phyloP scores from a whole-genome alignment of 352 stramenopile genomes.

The Phytophthora pluvialis region DNA sequence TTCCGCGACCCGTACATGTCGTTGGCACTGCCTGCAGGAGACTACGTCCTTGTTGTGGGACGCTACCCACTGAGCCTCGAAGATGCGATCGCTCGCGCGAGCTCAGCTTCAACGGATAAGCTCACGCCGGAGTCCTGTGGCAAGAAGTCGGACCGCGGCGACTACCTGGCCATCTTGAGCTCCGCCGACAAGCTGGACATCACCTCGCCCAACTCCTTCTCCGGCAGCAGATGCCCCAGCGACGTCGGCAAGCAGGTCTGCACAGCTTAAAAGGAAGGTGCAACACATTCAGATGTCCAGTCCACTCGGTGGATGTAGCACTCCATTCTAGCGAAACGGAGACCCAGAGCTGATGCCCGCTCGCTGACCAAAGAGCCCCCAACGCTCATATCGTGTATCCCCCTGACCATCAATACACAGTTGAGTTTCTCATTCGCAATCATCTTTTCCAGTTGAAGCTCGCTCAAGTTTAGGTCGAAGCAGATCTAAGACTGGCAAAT shows the following conservation, averaged over 20 bases:
- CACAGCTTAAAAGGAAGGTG: conserved; percentile 6
- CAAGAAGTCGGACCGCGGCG: conserved; percentile 37
- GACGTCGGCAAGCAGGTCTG: conserved; percentile 32
- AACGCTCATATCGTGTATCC: conserved; percentile 26
- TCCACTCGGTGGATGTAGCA: conserved; percentile 22
- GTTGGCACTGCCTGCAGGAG: conserved; percentile 48
- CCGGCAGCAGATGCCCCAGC: conserved; percentile 43
- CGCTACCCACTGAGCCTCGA: conserved; percentile 69
- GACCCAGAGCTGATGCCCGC: conserved; percentile 12
- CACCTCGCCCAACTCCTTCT: conserved; percentile 53
- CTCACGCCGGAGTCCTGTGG: conserved; percentile 68
- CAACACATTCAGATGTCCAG: conserved; percentile 5
- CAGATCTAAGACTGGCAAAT: too few relatives aligned
- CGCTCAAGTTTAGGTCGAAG: too few relatives aligned
- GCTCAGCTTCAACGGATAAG: conserved; percentile 33
- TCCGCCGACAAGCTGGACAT: conserved; percentile 40
- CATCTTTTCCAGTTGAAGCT: neutral
- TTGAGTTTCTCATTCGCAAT: conserved; percentile 14
- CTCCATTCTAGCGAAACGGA: conserved; percentile 24
- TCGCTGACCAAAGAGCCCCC: conserved; percentile 7
- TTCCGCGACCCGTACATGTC: conserved; percentile 81
- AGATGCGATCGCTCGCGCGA: conserved; percentile 52
- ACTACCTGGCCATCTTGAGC: conserved; percentile 66
- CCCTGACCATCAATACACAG: conserved; percentile 26
- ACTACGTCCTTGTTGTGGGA: conserved; percentile 70